phyloP scores from a whole-genome alignment of 306 rosid genomes.

The Glycine tomentella region DNA sequence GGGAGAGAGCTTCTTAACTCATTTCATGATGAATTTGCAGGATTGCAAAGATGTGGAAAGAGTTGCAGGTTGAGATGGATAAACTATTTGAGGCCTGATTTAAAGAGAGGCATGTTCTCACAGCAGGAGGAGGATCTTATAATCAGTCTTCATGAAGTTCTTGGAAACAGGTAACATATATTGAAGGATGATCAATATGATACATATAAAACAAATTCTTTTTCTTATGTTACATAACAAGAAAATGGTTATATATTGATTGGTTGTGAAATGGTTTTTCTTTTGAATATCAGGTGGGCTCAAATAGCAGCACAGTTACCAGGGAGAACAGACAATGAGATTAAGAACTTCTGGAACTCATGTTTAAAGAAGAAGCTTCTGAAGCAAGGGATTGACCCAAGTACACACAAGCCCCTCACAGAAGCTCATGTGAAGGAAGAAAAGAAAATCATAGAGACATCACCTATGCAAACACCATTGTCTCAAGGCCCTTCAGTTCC shows the following conservation, averaged over 20 bases:
- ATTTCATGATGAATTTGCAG: slow-evolving; percentile 51
- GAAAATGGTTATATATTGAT: background rate
- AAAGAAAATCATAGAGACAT: slow-evolving; percentile 51
- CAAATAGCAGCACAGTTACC: slow-evolving; percentile 96
- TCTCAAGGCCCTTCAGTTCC: slow-evolving; percentile 42
- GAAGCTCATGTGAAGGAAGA: slow-evolving; percentile 55
- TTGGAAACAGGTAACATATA: slow-evolving; percentile 78
- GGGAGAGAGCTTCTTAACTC: background rate
- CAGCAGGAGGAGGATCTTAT: slow-evolving; percentile 89
- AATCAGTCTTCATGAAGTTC: slow-evolving; percentile 81
- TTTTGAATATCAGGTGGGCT: slow-evolving; percentile 76
- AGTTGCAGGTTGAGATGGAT: slow-evolving; percentile 98
- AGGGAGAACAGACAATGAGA: slow-evolving; percentile 97
- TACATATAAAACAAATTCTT: background rate
- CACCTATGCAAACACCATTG: slow-evolving; percentile 46
- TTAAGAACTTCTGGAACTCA: slow-evolving; percentile 95
- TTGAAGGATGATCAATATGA: slow-evolving; percentile 11
- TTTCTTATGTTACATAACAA: background rate
- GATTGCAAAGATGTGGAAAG: slow-evolving; percentile 93
- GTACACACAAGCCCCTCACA: slow-evolving; percentile 80
- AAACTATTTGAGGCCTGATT: slow-evolving; percentile 92
- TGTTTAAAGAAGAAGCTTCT: slow-evolving; percentile 89
- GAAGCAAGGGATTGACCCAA: slow-evolving; percentile 96
- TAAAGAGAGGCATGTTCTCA: slow-evolving; percentile 92
- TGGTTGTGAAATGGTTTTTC: background rate